Base-by-base conservation (phyloP, 2,329 filamentous ascomycete species). In the Podosphaera aphanis region DNA sequence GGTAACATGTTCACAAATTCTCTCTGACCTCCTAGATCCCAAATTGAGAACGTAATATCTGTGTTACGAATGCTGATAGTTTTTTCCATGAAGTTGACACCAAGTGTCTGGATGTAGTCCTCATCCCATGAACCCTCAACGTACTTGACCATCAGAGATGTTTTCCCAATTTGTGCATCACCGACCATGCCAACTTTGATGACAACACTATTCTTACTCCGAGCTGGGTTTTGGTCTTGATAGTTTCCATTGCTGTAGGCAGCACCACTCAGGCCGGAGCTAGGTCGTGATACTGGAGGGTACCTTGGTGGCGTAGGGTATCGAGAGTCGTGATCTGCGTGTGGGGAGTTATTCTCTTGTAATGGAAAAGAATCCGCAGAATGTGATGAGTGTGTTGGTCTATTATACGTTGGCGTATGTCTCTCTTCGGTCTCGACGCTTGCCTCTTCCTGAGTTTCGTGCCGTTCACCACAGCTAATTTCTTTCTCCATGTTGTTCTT, bases 21-120 rank as follows among this genome's bases (percentile, higher is more conserved):
- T 59, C 90, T 79, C 67, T 98, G 90, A 53, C 90, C 90, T 56
- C 90, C 90, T 46, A 98, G 66, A 68, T 98, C 90, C 90, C 90
- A 98, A 60, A 98, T 98, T 50, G 85, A 93, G 65, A 98, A 98
- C 38, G 90, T 98, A 62, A 98, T 98, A 64, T 98, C 90, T 15
- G 90, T 98, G 64, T 98, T 98, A 50, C 90, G 82, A 63, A 98
- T 98, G 51, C 84, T 93, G 60, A 98, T 98, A 31, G 90, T 98
- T 71, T 98, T 98, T 63, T 98, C 90, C 90, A 98, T 98, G 64
- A 98, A 98, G 64, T 98, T 98, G 64, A 98, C 90, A 54, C 90
- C 90, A 39, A 98, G 67, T 19, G 90, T 98, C 65, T 98, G 90
- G 58, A 98, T 98, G 63, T 98, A 98, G 62, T 98, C 90, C 65